Evolutionary conservation across 1,284 basidiomycete genomes (phyloP).

Genomic region (Microbotryum lychnidis-dioicae): DNA sequence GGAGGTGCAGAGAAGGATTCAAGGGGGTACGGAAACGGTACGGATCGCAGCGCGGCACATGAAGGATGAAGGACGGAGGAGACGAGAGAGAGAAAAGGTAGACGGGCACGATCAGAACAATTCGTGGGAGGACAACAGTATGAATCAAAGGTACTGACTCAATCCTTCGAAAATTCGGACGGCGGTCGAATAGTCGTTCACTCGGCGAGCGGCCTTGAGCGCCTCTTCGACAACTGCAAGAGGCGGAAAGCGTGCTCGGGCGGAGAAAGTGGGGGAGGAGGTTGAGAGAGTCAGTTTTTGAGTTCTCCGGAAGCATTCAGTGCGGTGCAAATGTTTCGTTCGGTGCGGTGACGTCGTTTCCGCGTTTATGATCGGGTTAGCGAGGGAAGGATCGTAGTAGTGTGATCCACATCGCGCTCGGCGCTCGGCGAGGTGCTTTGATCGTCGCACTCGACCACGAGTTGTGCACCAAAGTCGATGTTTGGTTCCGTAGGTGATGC

Average conservation of each 20-base stretch:
- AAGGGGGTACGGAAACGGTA: not conserved
- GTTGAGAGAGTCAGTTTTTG: too few species aligned
- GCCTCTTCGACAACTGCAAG: slow-evolving; percentile 75
- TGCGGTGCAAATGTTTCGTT: too few species aligned
- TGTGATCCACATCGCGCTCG: too few species aligned
- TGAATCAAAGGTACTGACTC: slow-evolving; percentile 4
- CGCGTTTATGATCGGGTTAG: too few species aligned
- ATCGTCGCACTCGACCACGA: too few species aligned
- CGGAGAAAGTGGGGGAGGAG: not conserved
- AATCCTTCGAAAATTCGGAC: slow-evolving; percentile 73
- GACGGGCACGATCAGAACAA: not conserved
- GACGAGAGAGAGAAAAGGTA: not conserved
- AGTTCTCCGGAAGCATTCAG: too few species aligned
- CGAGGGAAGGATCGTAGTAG: too few species aligned
- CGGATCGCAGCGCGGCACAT: not conserved
- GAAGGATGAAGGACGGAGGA: not conserved
- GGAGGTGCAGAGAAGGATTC: not conserved
- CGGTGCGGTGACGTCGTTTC: too few species aligned
- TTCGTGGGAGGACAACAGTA: too few species aligned
- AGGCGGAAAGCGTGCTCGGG: not conserved
- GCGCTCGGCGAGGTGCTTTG: too few species aligned
- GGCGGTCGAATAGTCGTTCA: slow-evolving; percentile 94
- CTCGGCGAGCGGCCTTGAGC: slow-evolving; percentile 76
- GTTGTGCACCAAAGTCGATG: too few species aligned
- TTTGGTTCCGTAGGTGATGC: too few species aligned